Evolutionary conservation across 148 eudicot genomes (phyloP), one percentile per base, ranked within the genome.

Genomic region (Cornus florida): DNA sequence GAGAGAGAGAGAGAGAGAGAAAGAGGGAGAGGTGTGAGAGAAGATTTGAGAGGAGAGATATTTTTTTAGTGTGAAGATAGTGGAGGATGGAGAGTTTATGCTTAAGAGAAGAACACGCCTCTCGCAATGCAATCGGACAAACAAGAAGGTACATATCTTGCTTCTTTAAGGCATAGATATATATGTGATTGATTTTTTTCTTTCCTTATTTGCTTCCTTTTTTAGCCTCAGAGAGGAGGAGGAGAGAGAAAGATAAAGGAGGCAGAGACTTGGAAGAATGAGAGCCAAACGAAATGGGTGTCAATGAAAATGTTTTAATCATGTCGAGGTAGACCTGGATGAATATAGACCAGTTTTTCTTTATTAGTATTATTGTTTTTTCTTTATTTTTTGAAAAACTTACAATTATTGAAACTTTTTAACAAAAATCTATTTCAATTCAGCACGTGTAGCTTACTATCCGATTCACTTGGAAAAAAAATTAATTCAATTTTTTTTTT

Each of bases 91-190:
- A 73, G 57, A 38, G 46, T 71, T 19, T 66, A 69, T 35, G 70
- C 50, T 70, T 24, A 10, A 0, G 69, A 75, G 59, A 70, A 69
- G 79, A 74, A 80, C 74, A 80, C 78, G 82, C 73, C 53, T 74
- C 73, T 68, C 82, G 31, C 16, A 41, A 22, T 68, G 62, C 46
- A 7, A 74, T 80, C 82, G 74, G 59, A 74, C 32, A 80, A 28
- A 28, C 48, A 67, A 41, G 12, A 0, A 17, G 13, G 10, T 75
- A 10, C 13, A n/a, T 57, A 3, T 20, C 19, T 10, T 24, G 10
- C 77, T 39, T 16, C 39, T 62, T 62, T 46, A 13, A 19, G 46
- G 50, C 7, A 20, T 6, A 10, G 7, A 17, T 4, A 19, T 60
- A n/a, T 17, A 62, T n/a, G 23, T 62, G 23, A 62, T 62, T 2